Conservation (phyloP, 306 rosid genomes). For the Prunus armeniaca region DNA sequence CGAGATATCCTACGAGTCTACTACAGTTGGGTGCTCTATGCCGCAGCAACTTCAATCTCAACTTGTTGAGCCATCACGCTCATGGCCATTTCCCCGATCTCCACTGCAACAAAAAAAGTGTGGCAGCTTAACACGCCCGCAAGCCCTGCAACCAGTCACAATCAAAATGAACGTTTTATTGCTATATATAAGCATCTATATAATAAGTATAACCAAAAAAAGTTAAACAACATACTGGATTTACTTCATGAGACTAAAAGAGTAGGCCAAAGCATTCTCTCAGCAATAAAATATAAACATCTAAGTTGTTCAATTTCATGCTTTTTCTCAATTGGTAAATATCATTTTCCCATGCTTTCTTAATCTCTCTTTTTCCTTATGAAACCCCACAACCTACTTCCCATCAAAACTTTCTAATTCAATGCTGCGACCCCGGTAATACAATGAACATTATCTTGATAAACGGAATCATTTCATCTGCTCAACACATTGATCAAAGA, state of each 20-base stretch:
- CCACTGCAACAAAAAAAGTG: slow-evolving; percentile 67
- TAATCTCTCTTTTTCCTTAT: background rate
- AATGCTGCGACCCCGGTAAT: background rate
- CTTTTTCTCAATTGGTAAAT: background rate
- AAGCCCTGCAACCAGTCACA: slow-evolving; percentile 33
- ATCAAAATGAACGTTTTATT: background rate
- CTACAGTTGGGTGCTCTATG: background rate
- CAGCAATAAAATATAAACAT: background rate
- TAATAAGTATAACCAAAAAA: background rate
- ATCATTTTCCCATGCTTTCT: background rate
- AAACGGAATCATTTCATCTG: background rate
- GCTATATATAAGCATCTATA: background rate
- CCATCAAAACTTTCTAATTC: background rate
- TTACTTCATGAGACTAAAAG: background rate
- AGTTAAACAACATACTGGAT: background rate
- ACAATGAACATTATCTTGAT: background rate
- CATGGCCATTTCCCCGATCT: slow-evolving; percentile 27
- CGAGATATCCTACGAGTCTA: background rate
- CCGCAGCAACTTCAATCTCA: slow-evolving; percentile 17
- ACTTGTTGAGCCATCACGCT: slow-evolving; percentile 26
- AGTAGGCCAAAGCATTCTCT: background rate
- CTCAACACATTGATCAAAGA: background rate
- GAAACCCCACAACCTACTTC: background rate
- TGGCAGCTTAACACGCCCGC: slow-evolving; percentile 57
- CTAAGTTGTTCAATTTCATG: background rate